Base-by-base conservation (phyloP, 2,329 filamentous ascomycete species). In the Chrysosporium keratinophilum region DNA sequence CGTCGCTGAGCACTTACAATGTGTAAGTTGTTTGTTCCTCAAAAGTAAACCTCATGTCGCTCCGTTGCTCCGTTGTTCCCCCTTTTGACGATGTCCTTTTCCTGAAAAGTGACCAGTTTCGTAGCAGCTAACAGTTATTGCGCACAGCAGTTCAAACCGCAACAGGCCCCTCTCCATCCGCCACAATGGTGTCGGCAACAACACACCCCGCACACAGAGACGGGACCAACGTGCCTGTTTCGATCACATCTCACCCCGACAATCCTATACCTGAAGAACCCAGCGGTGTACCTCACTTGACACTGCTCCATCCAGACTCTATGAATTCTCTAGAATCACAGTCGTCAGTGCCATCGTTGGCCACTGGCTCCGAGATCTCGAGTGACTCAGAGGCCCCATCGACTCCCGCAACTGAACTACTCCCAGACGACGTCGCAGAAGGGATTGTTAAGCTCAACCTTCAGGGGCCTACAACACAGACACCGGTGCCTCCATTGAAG, bases 221-320 rank as follows among this genome's bases (percentile, higher is more conserved):
- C 15, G 9, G 15, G 23, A 51, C 14, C 20, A n/a, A 50, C 28
- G 45, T 57, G 12, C 69, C 69, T 11, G 58, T 66, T 52, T 69
- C 71, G 4, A 62, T 66, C 12, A 74, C 71, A 49, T 75, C 71
- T 35, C 73, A 75, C 56, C 73, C 74, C 12, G 64, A 70, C 48
- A 71, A 76, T 58, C 73, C 73, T 11, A 68, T 76, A 50, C 74
- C 74, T 3, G 70, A 75, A 65, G 74, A 76, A 59, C 74, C 73
- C 50, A 65, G 62, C 17, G 62, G 62, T 3, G 65, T 70, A 14
- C 65, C 66, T 43, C 66, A 68, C 10, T 58, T 71, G 12, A 68
- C 66, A 23, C 61, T 70, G n/a, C 65, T 67, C 11, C 64, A 67
- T 33, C 61, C 59, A 15, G 63, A 60, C 39, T 64, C 67, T 56